Percentiles rank a stretch among this genome's conserved stretches.
Evolutionary conservation across 2,329 filamentous ascomycete species (phyloP).

Genomic region (Monosporascus sp.): DNA sequence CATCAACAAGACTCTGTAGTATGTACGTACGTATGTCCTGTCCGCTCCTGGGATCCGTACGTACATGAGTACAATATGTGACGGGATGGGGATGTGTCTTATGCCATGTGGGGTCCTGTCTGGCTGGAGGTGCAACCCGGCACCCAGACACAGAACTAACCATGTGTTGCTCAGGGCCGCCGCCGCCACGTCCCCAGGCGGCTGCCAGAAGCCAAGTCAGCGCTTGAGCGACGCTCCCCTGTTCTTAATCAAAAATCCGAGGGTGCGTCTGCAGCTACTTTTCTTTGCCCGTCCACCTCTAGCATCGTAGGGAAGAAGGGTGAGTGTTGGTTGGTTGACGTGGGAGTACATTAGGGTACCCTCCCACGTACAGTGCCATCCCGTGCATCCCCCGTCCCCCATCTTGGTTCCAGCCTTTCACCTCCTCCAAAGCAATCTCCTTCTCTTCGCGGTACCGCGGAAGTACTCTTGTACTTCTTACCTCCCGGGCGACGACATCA

Average conservation of each 20-base stretch:
- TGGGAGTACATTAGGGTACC: neutral
- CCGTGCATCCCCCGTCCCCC: neutral
- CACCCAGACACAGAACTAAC: neutral
- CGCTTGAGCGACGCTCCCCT: conserved; percentile 12
- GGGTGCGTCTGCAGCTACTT: neutral
- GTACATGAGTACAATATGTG: too few species aligned
- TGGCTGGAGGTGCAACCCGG: too few species aligned
- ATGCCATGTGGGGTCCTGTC: too few species aligned
- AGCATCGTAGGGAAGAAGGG: neutral
- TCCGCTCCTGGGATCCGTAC: too few species aligned
- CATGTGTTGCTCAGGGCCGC: neutral
- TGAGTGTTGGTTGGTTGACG: neutral
- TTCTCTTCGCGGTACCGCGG: conserved; percentile 19
- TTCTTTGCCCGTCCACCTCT: neutral
- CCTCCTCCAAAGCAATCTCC: neutral
- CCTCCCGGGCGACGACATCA: conserved; percentile 20
- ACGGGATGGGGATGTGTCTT: too few species aligned
- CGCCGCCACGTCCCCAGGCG: neutral
- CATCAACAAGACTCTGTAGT: too few species aligned
- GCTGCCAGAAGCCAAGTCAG: conserved; percentile 11
- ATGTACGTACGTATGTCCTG: too few species aligned
- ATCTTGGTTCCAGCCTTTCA: neutral
- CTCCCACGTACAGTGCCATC: neutral
- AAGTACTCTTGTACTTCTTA: conserved; percentile 19
- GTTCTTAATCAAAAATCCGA: conserved; percentile 8